Evolutionary conservation across 257 asterid genomes (phyloP).

Genomic region (Gentiana straminea): DNA sequence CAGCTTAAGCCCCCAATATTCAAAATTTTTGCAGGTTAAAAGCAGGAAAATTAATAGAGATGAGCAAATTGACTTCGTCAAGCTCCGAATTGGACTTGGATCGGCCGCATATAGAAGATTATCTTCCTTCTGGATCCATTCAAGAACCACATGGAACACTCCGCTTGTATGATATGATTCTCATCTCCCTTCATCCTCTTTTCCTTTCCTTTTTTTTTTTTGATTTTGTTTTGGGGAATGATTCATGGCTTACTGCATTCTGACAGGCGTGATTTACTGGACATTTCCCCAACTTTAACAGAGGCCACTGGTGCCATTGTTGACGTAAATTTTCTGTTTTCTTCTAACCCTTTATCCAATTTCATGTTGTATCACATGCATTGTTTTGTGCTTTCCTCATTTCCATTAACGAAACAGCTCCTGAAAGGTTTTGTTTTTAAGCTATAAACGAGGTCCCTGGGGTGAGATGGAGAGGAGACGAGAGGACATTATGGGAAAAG

Average conservation of each 20-base stretch:
- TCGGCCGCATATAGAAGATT: slow-evolving; percentile 86
- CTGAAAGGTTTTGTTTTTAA: too few species aligned
- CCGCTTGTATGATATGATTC: slow-evolving; percentile 40
- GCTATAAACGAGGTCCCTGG: too few species aligned
- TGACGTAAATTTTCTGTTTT: slow-evolving; percentile 41
- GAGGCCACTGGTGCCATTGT: slow-evolving; percentile 98
- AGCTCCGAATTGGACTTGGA: slow-evolving; percentile 84
- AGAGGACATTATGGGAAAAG: too few species aligned
- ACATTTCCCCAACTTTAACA: slow-evolving; percentile 83
- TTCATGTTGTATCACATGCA: too few species aligned
- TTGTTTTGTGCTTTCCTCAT: too few species aligned
- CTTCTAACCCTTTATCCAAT: too few species aligned
- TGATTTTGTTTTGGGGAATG: not conserved
- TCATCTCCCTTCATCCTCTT: not conserved
- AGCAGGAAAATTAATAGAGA: too few species aligned
- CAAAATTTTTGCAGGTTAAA: too few species aligned
- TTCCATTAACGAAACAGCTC: too few species aligned
- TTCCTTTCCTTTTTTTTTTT: not conserved
- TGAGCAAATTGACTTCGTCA: slow-evolving; percentile 40
- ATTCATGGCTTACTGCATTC: not conserved
- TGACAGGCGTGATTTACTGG: slow-evolving; percentile 81
- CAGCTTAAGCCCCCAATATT: too few species aligned
- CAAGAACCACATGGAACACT: slow-evolving; percentile 70
- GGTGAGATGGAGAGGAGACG: too few species aligned
- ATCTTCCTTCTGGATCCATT: slow-evolving; percentile 81